Percentiles rank a stretch among this genome's conserved stretches.
Conservation (phyloP, 2,329 filamentous ascomycete species). For the Diplodia corticola region DNA sequence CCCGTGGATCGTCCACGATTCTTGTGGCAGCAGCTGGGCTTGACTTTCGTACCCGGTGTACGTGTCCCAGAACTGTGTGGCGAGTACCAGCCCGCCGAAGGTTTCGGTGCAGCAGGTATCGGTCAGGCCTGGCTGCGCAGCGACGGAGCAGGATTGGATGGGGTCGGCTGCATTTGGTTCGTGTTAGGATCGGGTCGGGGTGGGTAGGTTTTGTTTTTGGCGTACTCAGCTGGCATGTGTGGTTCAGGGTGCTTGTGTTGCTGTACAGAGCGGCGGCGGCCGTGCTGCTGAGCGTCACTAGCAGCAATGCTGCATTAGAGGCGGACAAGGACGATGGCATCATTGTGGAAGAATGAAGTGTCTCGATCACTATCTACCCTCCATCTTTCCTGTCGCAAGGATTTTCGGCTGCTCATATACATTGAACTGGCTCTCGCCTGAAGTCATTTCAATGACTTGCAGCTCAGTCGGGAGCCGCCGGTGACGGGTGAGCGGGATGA, state of each 20-base stretch:
- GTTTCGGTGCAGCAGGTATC: slow-evolving; percentile 68
- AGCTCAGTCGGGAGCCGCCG: neutral
- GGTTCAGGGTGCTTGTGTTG: slow-evolving; percentile 54
- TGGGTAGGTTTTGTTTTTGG: slow-evolving; percentile 22
- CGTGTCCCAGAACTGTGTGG: slow-evolving; percentile 65
- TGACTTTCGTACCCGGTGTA: slow-evolving; percentile 61
- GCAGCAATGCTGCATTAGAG: neutral
- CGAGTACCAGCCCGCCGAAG: slow-evolving; percentile 62
- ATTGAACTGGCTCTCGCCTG: neutral
- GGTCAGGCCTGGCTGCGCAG: slow-evolving; percentile 38
- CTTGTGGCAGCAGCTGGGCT: slow-evolving; percentile 59
- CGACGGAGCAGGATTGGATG: slow-evolving; percentile 37
- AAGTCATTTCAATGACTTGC: neutral
- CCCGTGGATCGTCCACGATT: slow-evolving; percentile 62
- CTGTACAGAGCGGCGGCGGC: slow-evolving; percentile 46
- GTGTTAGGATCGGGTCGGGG: neutral
- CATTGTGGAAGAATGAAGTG: neutral
- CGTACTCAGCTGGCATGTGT: slow-evolving; percentile 56
- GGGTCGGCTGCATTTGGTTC: neutral
- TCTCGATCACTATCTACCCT: neutral
- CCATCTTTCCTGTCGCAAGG: neutral
- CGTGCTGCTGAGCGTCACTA: slow-evolving; percentile 27
- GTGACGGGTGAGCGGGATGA: slow-evolving; percentile 1
- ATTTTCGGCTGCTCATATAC: neutral
- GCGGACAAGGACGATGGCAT: neutral